Conservation (phyloP, 345 rosid genomes). For the Melaleuca alternifolia region DNA sequence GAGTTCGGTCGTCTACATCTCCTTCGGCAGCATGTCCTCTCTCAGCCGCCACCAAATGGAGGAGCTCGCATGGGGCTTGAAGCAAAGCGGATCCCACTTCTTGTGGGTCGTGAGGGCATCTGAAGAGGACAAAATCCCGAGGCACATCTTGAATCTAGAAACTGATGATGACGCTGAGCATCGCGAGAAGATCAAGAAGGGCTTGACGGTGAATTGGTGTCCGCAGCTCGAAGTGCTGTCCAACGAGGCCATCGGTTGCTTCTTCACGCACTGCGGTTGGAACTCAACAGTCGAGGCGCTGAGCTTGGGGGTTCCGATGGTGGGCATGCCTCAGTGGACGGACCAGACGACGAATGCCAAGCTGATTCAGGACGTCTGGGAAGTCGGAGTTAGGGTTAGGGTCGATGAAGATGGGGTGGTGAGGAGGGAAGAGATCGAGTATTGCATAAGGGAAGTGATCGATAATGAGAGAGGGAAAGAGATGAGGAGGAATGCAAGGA, state of each 20-base stretch:
- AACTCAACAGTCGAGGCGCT: conserved; percentile 17
- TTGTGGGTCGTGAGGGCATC: conserved; percentile 47
- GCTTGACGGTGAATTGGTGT: conserved; percentile 38
- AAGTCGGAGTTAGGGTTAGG: conserved; percentile 45
- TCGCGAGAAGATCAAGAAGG: conserved; percentile 9
- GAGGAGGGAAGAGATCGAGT: conserved; percentile 34
- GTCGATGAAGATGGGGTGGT: conserved; percentile 37
- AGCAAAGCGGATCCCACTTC: conserved; percentile 17
- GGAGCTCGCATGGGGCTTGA: conserved; percentile 38
- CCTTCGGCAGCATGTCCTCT: conserved; percentile 59
- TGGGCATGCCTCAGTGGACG: conserved; percentile 14
- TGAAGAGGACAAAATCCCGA: conserved; percentile 28
- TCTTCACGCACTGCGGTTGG: conserved; percentile 64
- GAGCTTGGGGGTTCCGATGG: conserved; percentile 10
- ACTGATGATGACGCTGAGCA: background rate
- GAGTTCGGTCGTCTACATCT: conserved; percentile 44
- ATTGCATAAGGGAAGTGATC: conserved; percentile 40
- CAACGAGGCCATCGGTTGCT: conserved; percentile 38
- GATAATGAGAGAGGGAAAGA: conserved; percentile 30
- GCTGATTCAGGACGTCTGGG: conserved; percentile 49
- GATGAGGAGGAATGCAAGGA: conserved; percentile 25
- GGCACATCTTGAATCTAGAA: background rate
- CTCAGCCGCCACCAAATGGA: conserved; percentile 32
- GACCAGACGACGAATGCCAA: conserved; percentile 29
- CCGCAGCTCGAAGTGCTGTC: conserved; percentile 43